Conservation (phyloP, 2,329 filamentous ascomycete species). For the Aspergillus costaricaensis region DNA sequence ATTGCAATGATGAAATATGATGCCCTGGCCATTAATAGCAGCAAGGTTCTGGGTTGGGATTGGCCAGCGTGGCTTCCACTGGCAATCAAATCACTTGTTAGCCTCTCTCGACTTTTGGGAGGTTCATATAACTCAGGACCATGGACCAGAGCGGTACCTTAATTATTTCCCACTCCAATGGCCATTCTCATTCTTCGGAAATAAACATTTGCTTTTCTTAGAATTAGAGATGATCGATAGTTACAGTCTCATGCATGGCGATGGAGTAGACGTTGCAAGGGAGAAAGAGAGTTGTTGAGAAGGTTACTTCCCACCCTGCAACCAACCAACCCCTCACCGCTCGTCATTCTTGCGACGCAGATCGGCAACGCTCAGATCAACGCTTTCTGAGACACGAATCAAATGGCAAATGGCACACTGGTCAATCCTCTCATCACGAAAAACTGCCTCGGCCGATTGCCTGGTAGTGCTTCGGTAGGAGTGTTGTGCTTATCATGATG, state of each 20-base stretch:
- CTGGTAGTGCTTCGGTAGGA: not conserved
- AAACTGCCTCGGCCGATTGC: not conserved
- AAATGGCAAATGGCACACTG: not conserved
- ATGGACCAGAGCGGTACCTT: not conserved
- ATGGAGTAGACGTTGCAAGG: not conserved
- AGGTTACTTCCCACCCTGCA: not conserved
- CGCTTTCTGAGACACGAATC: not conserved
- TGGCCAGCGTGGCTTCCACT: not conserved
- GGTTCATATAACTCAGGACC: not conserved
- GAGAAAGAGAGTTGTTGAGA: not conserved
- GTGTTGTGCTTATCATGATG: not conserved
- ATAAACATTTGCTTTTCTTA: no score
- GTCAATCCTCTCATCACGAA: not conserved
- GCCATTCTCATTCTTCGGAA: no score
- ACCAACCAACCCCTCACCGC: conserved; percentile 1
- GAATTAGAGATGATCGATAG: not conserved
- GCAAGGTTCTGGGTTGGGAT: not conserved
- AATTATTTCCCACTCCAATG: not conserved
- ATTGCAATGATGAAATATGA: not conserved
- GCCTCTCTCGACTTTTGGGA: not conserved
- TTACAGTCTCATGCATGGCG: not conserved
- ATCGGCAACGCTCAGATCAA: not conserved
- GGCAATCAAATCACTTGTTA: not conserved
- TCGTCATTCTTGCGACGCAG: not conserved
- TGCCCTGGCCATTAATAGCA: not conserved